phyloP scores from a whole-genome alignment of 75 land plant species.

The Gnetum montanum region DNA sequence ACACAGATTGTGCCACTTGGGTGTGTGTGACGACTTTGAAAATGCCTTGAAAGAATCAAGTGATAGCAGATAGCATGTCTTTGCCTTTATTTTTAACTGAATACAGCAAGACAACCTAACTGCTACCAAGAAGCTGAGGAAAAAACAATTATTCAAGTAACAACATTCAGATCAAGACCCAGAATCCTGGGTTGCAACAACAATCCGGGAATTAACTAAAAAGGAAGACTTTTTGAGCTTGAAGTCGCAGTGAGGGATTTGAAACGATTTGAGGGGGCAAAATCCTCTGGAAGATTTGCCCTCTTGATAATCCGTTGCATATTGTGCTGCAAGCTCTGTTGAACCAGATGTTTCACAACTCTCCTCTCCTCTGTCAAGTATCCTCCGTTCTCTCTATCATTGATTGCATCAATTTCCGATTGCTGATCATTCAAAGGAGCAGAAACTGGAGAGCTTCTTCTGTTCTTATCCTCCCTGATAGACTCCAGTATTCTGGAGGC shows the following conservation, averaged over 20 bases:
- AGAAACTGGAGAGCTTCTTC: slow-evolving; percentile 33
- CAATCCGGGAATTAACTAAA: slow-evolving; percentile 29
- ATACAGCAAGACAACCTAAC: too few species aligned
- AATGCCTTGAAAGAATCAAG: too few species aligned
- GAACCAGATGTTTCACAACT: slow-evolving; percentile 72
- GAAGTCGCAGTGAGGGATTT: slow-evolving; percentile 46
- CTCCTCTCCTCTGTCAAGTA: slow-evolving; percentile 52
- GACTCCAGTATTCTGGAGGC: slow-evolving; percentile 75
- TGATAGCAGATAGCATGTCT: too few species aligned
- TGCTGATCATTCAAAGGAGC: slow-evolving; percentile 26
- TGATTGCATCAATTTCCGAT: slow-evolving; percentile 7
- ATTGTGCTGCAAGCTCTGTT: slow-evolving; percentile 83
- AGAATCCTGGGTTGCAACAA: too few species aligned
- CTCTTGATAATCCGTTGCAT: slow-evolving; percentile 68
- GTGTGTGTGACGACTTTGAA: too few species aligned
- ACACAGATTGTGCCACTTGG: too few species aligned
- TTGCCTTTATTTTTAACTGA: too few species aligned
- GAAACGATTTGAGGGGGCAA: slow-evolving; percentile 40
- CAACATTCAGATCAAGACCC: too few species aligned
- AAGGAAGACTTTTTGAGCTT: slow-evolving; percentile 84
- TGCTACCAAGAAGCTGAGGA: too few species aligned
- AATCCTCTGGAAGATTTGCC: slow-evolving; percentile 64
- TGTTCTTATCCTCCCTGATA: slow-evolving; percentile 50
- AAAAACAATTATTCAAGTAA: too few species aligned
- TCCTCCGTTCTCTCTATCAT: slow-evolving; percentile 20